Base-by-base conservation (phyloP, 2,329 filamentous ascomycete species). In the Ascochyta pisi region DNA sequence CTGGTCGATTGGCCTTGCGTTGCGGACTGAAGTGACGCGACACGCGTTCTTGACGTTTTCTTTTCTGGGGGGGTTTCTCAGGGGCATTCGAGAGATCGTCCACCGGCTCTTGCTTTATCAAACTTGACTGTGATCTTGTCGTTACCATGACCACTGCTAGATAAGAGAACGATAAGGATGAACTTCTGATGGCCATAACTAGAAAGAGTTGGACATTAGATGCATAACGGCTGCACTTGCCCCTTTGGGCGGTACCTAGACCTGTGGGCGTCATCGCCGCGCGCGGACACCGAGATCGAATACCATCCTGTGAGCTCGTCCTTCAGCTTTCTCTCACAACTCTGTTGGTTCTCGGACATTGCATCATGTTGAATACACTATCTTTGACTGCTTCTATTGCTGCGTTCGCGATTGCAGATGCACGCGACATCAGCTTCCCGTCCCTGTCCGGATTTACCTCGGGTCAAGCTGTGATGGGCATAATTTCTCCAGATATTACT, bases 381-480 rank as follows among this genome's bases (percentile, higher is more conserved):
- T 5, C 34, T 6, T 44, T 47, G 29, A 19, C 22, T 19, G 27
- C 23, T 2, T 35, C 29, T 1, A 22, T 54, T 10, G 24, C 41
- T 31, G 13, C 35, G 31, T 9, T n/a, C n/a, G 33, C 29, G 38
- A 8, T 19, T 51, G n/a, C 31, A 24, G 10, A 48, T 39, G 68
- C 69, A 35, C 75, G 78, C 34, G 76, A 81, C n/a, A 78, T 81
- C 55, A 71, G 69, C 8, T 81, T 81, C 45, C 78, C 78, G 10
- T 71, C 78, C 3, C 54, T 77, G 15, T 68, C 73, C 26, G 73
- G 73, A 33, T 67, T 64, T 49, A 23, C 70, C 27, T 68, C 77
- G 38, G 62, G 72, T 22, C 76, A 78, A 37, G 44, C 72, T 6
- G 66, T 73, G 10, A 40, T 68, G 23, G 57, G 53, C 7, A 57